Percentiles rank a stretch among this genome's conserved stretches.
Conservation (phyloP, 2,329 filamentous ascomycete genomes). For the Aphanocladium album region DNA sequence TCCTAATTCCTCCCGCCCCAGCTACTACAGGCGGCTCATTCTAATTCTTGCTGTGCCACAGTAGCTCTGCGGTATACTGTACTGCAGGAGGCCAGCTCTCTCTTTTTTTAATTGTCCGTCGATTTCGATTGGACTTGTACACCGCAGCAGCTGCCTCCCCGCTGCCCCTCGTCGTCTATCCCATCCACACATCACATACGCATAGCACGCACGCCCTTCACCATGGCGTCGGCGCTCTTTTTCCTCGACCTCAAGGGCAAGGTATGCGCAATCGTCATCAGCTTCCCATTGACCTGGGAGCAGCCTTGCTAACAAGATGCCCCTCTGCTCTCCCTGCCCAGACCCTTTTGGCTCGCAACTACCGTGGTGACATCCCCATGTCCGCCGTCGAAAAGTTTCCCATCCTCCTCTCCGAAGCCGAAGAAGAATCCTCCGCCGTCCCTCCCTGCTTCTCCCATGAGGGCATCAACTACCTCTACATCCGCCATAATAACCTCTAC, state of each 20-base stretch:
- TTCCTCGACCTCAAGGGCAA: constrained; percentile 99
- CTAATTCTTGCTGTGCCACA: constrained; percentile 12
- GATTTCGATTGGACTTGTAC: constrained; percentile 12
- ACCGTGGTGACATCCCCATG: constrained; percentile 98
- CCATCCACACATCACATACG: neutral
- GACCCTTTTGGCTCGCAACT: constrained; percentile 98
- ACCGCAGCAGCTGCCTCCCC: constrained; percentile 18
- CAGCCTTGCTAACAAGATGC: constrained; percentile 18
- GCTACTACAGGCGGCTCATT: constrained; percentile 20
- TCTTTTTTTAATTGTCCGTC: neutral
- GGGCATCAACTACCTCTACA: constrained; percentile 99
- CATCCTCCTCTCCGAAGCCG: constrained; percentile 89
- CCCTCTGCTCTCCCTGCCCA: constrained; percentile 33
- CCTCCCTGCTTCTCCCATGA: constrained; percentile 97
- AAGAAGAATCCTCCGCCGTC: constrained; percentile 97
- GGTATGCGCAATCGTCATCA: constrained; percentile 42
- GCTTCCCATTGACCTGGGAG: neutral
- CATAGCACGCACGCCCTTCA: constrained; percentile 25
- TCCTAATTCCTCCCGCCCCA: neutral
- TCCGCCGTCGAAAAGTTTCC: constrained; percentile 98
- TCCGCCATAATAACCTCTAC: constrained; percentile 98
- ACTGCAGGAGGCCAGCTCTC: neutral
- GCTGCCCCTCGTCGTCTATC: constrained; percentile 25
- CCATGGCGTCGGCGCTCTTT: constrained; percentile 96
- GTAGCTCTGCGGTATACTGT: constrained; percentile 1